These are phyloP conservation scores for Ustilago esculenta DNA, from an alignment of 1,284 basidiomycete genomes.

Conservation along the genomic window DNA sequence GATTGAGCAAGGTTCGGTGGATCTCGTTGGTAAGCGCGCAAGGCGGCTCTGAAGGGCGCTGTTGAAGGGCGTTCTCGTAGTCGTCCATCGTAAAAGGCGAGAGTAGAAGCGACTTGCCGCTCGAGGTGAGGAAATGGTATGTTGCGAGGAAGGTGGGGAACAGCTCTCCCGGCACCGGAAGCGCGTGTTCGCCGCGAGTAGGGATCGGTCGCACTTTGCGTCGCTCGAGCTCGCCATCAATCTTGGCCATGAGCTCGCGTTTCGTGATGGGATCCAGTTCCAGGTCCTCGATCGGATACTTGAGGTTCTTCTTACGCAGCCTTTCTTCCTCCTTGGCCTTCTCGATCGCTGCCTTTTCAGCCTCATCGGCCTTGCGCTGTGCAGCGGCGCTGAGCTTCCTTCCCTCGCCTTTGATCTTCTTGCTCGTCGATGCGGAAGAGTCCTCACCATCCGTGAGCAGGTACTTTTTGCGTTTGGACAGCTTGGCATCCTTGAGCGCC, in stretches of 20 bases:
- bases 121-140: conserved; percentile 92
- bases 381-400: conserved; percentile 41
- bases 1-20: conserved; percentile 87
- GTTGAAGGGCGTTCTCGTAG: conserved; percentile 85
- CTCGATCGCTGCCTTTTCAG: conserved; percentile 37
- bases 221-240: conserved; percentile 49
- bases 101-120: conserved; percentile 85
- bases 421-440: conserved; percentile 69
- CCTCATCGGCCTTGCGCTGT: conserved; percentile 40
- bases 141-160: conserved; percentile 87
- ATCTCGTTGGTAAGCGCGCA: conserved; percentile 85
- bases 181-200: conserved; percentile 77
- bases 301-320: conserved; percentile 79
- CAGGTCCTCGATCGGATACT: conserved; percentile 73
- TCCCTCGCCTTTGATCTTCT: conserved; percentile 27
- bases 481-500: conserved; percentile 77
- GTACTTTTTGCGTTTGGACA: conserved; percentile 72
- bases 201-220: conserved; percentile 73
- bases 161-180: conserved; percentile 76
- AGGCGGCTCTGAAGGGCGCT: conserved; percentile 76
- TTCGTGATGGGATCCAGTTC: conserved; percentile 65
- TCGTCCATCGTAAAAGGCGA: conserved; percentile 95
- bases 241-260: conserved; percentile 59
- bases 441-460: conserved; percentile 83
- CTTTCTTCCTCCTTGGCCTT: conserved; percentile 71